These are phyloP conservation scores for Podospora appendiculata DNA, from an alignment of 495 filamentous ascomycete species.

Conservation along the genomic window DNA sequence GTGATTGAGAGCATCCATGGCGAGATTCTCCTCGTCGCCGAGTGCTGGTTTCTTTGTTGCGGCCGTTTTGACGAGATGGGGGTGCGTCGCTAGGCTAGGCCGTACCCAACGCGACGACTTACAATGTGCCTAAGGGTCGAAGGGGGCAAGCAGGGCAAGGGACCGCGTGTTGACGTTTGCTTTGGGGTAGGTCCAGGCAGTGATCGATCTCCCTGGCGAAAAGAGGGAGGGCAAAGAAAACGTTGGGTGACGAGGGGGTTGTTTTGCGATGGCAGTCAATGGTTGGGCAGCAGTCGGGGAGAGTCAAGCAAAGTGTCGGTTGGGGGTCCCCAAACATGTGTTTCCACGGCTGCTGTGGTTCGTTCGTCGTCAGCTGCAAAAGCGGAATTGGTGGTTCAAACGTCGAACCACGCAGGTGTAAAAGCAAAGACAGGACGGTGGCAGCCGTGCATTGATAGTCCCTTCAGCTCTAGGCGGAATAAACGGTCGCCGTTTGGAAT, in stretches of 20 bases:
- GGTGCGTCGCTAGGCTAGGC: constrained; percentile 20
- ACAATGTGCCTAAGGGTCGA: background rate
- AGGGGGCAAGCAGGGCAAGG: too few relatives aligned
- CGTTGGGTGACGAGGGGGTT: background rate
- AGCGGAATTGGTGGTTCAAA: background rate
- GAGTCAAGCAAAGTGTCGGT: background rate
- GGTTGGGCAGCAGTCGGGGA: background rate
- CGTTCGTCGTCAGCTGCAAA: too few relatives aligned
- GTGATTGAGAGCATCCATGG: constrained; percentile 56
- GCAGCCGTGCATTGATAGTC: background rate
- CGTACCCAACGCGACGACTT: constrained; percentile 17
- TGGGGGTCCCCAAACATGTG: background rate
- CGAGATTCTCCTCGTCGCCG: constrained; percentile 25
- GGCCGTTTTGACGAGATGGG: constrained; percentile 19
- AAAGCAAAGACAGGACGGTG: background rate
- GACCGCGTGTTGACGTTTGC: too few relatives aligned
- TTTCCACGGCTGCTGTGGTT: background rate
- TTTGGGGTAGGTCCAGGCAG: background rate
- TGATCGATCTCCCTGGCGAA: too few relatives aligned
- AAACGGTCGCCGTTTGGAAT: too few relatives aligned
- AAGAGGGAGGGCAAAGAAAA: too few relatives aligned
- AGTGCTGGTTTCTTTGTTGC: constrained; percentile 2
- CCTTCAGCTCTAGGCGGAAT: too few relatives aligned
- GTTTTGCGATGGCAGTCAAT: background rate
- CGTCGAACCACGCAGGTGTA: background rate